Conservation (phyloP, 2,329 filamentous ascomycete species). For the Cyphellophora attinorum region DNA sequence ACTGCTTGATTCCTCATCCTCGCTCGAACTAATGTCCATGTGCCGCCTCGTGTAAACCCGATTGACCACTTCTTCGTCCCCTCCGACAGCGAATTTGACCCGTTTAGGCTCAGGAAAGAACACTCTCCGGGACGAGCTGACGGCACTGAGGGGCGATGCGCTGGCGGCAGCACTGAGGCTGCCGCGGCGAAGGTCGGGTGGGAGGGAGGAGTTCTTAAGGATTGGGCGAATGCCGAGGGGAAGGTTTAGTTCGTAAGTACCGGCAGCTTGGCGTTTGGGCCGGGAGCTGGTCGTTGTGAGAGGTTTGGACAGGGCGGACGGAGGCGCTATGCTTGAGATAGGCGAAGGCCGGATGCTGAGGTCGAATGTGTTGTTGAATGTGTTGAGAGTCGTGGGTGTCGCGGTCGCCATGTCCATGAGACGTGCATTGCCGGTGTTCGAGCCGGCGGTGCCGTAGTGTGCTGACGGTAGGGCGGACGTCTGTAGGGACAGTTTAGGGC, state of each 20-base stretch:
- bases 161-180: slow-evolving; percentile 28
- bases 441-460: slow-evolving; percentile 37
- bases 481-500: slow-evolving; percentile 54
- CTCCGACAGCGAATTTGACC: slow-evolving; percentile 46
- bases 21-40: slow-evolving; percentile 36
- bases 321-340: no score
- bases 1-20: slow-evolving; percentile 9
- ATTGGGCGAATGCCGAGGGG: slow-evolving; percentile 37
- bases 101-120: slow-evolving; percentile 48
- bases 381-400: slow-evolving; percentile 53
- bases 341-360: slow-evolving; percentile 28
- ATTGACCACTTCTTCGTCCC: slow-evolving; percentile 52
- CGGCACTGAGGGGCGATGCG: slow-evolving; percentile 21
- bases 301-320: slow-evolving; percentile 26
- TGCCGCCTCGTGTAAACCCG: slow-evolving; percentile 46
- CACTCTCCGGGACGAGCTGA: slow-evolving; percentile 27
- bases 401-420: slow-evolving; percentile 22
- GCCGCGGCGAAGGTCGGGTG: slow-evolving; percentile 24
- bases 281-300: slow-evolving; percentile 11
- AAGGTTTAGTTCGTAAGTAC: slow-evolving; percentile 27
- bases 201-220: slow-evolving; percentile 36
- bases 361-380: slow-evolving; percentile 52
- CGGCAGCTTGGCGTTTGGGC: slow-evolving; percentile 7
- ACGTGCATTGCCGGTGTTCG: slow-evolving; percentile 30
- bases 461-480: slow-evolving; percentile 41